phyloP scores from a whole-genome alignment of 192 early-diverging fungal genomes.

The Linnemannia schmuckeri region DNA sequence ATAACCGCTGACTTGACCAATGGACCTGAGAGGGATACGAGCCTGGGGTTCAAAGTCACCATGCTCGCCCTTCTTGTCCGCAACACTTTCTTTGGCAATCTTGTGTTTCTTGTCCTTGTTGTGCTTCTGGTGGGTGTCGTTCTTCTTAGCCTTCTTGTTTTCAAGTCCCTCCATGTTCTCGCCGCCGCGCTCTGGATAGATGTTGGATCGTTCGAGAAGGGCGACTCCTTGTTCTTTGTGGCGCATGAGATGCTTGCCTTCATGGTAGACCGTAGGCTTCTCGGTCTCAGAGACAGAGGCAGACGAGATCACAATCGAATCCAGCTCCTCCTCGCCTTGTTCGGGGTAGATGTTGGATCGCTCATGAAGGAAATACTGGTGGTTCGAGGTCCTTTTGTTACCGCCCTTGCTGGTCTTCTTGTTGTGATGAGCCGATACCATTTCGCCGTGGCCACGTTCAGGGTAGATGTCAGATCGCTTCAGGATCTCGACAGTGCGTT shows the following conservation, averaged over 20 bases:
- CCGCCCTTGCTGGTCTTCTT: neutral
- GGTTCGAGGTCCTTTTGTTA: neutral
- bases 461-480: conserved; percentile 28
- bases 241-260: conserved; percentile 12
- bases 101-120: neutral
- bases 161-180: conserved; percentile 5
- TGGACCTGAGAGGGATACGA: conserved; percentile 26
- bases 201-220: conserved; percentile 22
- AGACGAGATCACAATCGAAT: neutral
- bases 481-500: conserved; percentile 25
- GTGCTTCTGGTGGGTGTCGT: neutral
- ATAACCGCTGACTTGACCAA: conserved; percentile 48
- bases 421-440: neutral
- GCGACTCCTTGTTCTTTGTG: neutral
- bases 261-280: neutral
- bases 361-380: conserved; percentile 8
- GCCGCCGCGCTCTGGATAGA: conserved; percentile 17
- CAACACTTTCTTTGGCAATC: neutral
- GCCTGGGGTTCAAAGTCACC: conserved; percentile 30
- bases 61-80: neutral
- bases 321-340: neutral
- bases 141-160: conserved; percentile 16
- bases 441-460: conserved; percentile 1
- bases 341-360: conserved; percentile 30
- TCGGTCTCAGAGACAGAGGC: neutral